A percentile compares a stretch with the other conserved stretches of the same genome.
phyloP scores from a whole-genome alignment of 345 rosid genomes.

The Noccaea bulbosa region DNA sequence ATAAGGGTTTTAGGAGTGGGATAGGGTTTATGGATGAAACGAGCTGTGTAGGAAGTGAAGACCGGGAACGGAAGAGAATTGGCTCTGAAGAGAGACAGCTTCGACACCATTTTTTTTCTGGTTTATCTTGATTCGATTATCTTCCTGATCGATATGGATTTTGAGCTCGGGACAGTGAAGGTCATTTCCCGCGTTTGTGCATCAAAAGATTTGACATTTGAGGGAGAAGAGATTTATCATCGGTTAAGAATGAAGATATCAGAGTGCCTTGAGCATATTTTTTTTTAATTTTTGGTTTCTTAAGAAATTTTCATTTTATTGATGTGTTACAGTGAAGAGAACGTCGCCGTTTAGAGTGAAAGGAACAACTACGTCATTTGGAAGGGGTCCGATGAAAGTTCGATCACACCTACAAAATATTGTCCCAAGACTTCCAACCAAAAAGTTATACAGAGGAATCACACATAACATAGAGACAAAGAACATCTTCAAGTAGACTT shows the following conservation, averaged over 20 bases:
- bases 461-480: neutral
- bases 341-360: slow-evolving; percentile 7
- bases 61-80: slow-evolving; percentile 44
- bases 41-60: slow-evolving; percentile 38
- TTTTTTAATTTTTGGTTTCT: too few species aligned
- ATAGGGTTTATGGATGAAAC: slow-evolving; percentile 44
- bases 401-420: neutral
- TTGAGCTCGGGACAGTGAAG: neutral
- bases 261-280: neutral
- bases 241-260: neutral
- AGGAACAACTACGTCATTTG: neutral
- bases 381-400: neutral
- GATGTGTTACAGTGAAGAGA: neutral
- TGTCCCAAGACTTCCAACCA: neutral
- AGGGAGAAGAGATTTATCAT: slow-evolving; percentile 1
- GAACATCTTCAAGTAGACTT: neutral
- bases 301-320: neutral
- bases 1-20: slow-evolving; percentile 41
- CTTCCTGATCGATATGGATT: slow-evolving; percentile 17
- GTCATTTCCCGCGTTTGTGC: slow-evolving; percentile 39
- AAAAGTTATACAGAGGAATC: neutral
- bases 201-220: slow-evolving; percentile 20
- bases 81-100: slow-evolving; percentile 50
- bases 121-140: neutral
- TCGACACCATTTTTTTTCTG: slow-evolving; percentile 52